These are phyloP conservation scores for Anethum foeniculum DNA, from an alignment of 140 eudicot genomes.

Conservation along the genomic window DNA sequence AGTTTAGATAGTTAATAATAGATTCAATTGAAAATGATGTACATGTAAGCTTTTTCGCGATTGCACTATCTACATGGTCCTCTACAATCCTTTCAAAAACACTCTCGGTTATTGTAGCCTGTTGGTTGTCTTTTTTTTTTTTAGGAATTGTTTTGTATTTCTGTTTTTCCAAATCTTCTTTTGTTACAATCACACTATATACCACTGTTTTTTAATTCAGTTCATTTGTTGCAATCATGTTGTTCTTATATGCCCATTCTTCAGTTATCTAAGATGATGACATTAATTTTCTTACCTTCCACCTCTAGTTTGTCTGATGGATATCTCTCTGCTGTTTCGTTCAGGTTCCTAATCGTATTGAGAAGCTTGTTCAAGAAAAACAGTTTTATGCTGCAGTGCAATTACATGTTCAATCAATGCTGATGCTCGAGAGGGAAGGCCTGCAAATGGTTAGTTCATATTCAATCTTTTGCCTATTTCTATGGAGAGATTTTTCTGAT, in stretches of 20 bases:
- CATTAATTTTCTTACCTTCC: background rate
- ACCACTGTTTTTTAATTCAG: background rate
- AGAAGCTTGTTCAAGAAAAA: slow-evolving; percentile 80
- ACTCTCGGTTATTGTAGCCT: background rate
- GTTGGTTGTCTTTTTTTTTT: background rate
- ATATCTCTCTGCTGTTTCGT: slow-evolving; percentile 15
- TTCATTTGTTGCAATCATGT: background rate
- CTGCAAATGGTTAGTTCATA: slow-evolving; percentile 74
- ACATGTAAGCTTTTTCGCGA: background rate
- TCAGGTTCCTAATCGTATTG: slow-evolving; percentile 91
- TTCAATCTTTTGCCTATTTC: background rate
- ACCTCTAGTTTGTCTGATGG: slow-evolving; percentile 6
- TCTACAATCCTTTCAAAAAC: background rate
- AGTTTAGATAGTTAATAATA: background rate
- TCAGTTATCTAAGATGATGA: background rate
- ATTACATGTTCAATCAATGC: slow-evolving; percentile 77
- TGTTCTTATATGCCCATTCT: background rate
- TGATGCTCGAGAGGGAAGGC: slow-evolving; percentile 99
- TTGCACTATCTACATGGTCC: background rate
- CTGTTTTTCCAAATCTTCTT: background rate
- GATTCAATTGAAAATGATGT: background rate
- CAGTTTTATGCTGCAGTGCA: slow-evolving; percentile 94
- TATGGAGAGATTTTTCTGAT: background rate
- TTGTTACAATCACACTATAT: background rate
- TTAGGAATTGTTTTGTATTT: background rate